phyloP scores from a whole-genome alignment of 441 rosid genomes.

The Jatropha multifida region DNA sequence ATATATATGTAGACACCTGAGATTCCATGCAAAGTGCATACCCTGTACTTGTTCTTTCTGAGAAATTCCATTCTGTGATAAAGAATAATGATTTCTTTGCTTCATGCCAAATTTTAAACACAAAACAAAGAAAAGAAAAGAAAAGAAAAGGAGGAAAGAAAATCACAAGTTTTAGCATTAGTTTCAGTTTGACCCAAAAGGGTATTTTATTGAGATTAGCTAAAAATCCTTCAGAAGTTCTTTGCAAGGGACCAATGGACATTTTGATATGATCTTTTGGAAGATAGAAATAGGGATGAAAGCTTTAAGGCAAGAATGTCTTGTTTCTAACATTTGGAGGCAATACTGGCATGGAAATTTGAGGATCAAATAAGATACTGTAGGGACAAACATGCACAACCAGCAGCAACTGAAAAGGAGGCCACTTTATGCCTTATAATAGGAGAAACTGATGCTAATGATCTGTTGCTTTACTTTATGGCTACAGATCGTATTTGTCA shows the following conservation, averaged over 20 bases:
- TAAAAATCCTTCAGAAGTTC: background rate
- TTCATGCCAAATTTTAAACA: background rate
- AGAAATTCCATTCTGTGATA: constrained; percentile 4
- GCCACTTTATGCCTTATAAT: background rate
- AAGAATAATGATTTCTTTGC: background rate
- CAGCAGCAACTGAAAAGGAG: background rate
- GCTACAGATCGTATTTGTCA: background rate
- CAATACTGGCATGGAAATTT: background rate
- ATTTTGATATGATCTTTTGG: background rate
- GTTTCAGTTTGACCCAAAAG: constrained; percentile 8
- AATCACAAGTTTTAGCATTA: background rate
- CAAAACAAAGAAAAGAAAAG: background rate
- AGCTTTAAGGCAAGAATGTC: background rate
- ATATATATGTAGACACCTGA: background rate
- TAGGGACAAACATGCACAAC: constrained; percentile 12
- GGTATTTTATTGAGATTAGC: background rate
- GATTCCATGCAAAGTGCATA: constrained; percentile 15
- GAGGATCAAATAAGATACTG: background rate
- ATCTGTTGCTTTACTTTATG: background rate
- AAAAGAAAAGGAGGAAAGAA: background rate
- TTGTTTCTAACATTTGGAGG: background rate
- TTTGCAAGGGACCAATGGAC: background rate
- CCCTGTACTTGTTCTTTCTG: constrained; percentile 9
- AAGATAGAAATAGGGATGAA: background rate
- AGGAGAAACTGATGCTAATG: background rate